Evolutionary conservation across 495 filamentous ascomycete species (phyloP).

Genomic region (Jackrogersella minutella): DNA sequence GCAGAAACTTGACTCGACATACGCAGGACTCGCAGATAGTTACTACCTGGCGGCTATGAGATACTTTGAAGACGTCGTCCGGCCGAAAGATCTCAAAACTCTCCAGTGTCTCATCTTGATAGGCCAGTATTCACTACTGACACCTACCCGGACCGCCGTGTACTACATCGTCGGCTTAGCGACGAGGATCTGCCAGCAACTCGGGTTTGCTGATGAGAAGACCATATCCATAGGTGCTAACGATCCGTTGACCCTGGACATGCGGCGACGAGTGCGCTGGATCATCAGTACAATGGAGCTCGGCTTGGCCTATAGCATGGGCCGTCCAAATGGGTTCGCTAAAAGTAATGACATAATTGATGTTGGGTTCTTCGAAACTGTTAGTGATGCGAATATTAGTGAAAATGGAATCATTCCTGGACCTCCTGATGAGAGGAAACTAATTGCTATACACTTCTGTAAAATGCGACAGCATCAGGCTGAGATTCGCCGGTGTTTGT

Average conservation of each 20-base stretch:
- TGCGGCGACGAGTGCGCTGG: conserved; percentile 89
- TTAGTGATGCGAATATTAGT: conserved; percentile 82
- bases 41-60: conserved; percentile 89
- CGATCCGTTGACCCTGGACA: conserved; percentile 76
- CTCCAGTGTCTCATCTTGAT: conserved; percentile 90
- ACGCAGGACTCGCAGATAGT: conserved; percentile 85
- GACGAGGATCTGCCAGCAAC: conserved; percentile 82
- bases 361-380: conserved; percentile 79
- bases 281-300: conserved; percentile 84
- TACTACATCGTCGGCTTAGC: conserved; percentile 92
- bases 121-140: conserved; percentile 89
- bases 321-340: conserved; percentile 82
- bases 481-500: conserved; percentile 83
- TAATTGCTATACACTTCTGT: conserved; percentile 89
- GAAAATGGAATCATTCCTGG: conserved; percentile 75
- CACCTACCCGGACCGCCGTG: conserved; percentile 84
- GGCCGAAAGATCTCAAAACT: conserved; percentile 82
- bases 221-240: conserved; percentile 69
- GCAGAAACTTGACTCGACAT: conserved; percentile 81
- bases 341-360: conserved; percentile 80
- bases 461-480: conserved; percentile 89
- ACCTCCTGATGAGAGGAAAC: conserved; percentile 76
- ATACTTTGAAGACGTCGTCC: conserved; percentile 77
- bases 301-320: conserved; percentile 84
- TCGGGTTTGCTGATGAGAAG: conserved; percentile 84